Percentiles rank a stretch among this genome's conserved stretches.
Evolutionary conservation across 495 filamentous ascomycete species (phyloP).

Genomic region (Hypoxylon rickii): DNA sequence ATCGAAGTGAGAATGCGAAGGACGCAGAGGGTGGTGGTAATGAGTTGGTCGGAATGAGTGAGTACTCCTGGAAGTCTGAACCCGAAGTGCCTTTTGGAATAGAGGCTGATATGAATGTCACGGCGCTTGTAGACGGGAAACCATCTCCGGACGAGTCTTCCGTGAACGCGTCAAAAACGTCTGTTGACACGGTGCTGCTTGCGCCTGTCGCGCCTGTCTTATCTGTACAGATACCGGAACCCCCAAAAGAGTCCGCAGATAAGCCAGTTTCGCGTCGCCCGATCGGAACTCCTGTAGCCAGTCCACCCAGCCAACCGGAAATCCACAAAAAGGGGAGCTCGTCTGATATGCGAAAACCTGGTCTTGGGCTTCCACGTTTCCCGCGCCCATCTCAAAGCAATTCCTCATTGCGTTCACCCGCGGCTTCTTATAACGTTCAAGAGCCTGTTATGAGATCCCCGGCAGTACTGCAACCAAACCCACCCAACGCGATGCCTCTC

Average conservation of each 20-base stretch:
- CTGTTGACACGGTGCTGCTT: slow-evolving; percentile 8
- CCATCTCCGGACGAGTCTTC: slow-evolving; percentile 1
- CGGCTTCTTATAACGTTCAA: slow-evolving; percentile 11
- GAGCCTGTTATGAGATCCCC: slow-evolving; percentile 13
- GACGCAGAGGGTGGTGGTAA: neutral
- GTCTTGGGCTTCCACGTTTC: slow-evolving; percentile 18
- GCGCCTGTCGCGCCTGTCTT: slow-evolving; percentile 4
- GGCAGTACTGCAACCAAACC: slow-evolving; percentile 6
- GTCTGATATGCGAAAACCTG: slow-evolving; percentile 12
- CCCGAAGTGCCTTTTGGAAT: neutral
- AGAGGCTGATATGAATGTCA: neutral
- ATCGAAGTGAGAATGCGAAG: slow-evolving; percentile 13
- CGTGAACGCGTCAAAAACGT: slow-evolving; percentile 3
- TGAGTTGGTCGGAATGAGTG: neutral
- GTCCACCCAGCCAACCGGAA: slow-evolving; percentile 7
- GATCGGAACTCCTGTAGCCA: slow-evolving; percentile 14
- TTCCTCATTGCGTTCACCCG: slow-evolving; percentile 17
- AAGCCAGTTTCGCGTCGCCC: slow-evolving; percentile 27
- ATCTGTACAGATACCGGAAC: slow-evolving; percentile 10
- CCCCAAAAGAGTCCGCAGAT: slow-evolving; percentile 30
- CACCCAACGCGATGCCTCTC: slow-evolving; percentile 7
- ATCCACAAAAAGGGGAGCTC: slow-evolving; percentile 28
- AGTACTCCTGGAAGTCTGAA: neutral
- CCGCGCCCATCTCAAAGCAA: slow-evolving; percentile 27
- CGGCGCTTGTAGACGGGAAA: neutral